These are phyloP conservation scores for Neolentinus lepideus DNA, from an alignment of 1,284 basidiomycete genomes.

Conservation along the genomic window DNA sequence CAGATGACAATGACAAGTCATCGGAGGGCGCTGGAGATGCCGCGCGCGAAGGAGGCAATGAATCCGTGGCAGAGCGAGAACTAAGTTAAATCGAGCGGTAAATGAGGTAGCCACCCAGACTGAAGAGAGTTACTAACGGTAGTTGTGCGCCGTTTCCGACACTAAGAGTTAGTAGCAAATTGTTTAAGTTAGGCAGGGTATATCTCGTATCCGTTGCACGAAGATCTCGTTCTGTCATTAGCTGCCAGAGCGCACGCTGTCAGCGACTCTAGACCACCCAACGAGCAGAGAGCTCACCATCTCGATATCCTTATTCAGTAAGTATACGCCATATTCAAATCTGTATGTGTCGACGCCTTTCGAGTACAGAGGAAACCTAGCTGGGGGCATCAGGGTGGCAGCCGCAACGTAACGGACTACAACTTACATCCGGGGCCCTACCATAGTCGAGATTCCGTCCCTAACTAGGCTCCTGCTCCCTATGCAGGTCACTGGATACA, in stretches of 20 bases:
- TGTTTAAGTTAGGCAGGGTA: constrained; percentile 95
- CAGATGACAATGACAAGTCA: neutral
- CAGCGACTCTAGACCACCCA: constrained; percentile 8
- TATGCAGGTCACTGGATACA: constrained; percentile 86
- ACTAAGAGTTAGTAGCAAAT: constrained; percentile 81
- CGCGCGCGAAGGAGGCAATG: neutral
- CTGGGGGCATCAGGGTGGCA: constrained; percentile 11
- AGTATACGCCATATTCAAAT: constrained; percentile 96
- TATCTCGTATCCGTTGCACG: constrained; percentile 90
- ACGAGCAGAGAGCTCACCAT: constrained; percentile 46
- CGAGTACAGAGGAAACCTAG: constrained; percentile 89
- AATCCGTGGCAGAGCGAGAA: neutral
- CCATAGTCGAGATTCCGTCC: constrained; percentile 90
- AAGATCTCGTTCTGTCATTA: constrained; percentile 86
- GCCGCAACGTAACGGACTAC: constrained; percentile 4
- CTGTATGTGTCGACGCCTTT: constrained; percentile 94
- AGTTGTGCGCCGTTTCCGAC: constrained; percentile 47
- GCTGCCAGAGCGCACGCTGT: constrained; percentile 34
- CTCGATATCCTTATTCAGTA: constrained; percentile 97
- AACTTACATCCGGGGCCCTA: constrained; percentile 83
- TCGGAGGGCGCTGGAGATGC: neutral
- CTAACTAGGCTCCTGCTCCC: constrained; percentile 84
- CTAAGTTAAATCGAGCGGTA: neutral
- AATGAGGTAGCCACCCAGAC: too few relatives aligned
- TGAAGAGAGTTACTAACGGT: constrained; percentile 24